phyloP scores from a whole-genome alignment of 192 early-diverging fungal species.

The Mortierella hygrophila region DNA sequence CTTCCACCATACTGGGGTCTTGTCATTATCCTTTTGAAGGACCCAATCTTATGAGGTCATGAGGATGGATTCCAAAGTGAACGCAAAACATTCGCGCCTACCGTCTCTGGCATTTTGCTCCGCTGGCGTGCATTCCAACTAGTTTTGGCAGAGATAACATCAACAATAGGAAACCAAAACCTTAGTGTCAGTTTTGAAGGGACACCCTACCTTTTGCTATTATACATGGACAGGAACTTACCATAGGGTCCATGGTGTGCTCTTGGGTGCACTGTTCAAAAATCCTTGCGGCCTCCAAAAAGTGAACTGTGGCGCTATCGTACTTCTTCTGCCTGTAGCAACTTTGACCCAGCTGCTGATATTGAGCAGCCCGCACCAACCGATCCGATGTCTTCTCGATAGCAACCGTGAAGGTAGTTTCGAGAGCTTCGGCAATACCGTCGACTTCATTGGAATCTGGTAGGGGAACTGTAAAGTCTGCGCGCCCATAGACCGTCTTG shows the following conservation, averaged over 20 bases:
- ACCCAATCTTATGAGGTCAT: not conserved
- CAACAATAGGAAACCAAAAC: too few relatives aligned
- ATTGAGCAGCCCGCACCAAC: not conserved
- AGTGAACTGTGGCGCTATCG: not conserved
- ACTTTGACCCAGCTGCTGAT: not conserved
- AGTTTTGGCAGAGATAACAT: too few relatives aligned
- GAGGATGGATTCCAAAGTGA: not conserved
- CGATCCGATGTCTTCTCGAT: not conserved
- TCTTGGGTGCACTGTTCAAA: not conserved
- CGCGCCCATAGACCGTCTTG: not conserved
- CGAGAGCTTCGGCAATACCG: not conserved
- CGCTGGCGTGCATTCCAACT: not conserved
- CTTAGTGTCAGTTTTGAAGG: too few relatives aligned
- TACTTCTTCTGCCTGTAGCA: slow-evolving; percentile 2
- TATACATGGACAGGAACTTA: too few relatives aligned
- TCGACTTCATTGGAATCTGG: not conserved
- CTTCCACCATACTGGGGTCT: not conserved
- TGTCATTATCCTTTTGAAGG: not conserved
- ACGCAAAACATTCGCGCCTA: not conserved
- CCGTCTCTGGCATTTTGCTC: not conserved
- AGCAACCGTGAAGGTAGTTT: not conserved
- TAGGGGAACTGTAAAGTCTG: not conserved
- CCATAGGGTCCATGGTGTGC: not conserved
- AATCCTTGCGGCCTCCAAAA: not conserved
- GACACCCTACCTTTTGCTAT: too few relatives aligned